Evolutionary conservation across 2,329 filamentous ascomycete genomes (phyloP).

Genomic region (Aspergillus sp.): DNA sequence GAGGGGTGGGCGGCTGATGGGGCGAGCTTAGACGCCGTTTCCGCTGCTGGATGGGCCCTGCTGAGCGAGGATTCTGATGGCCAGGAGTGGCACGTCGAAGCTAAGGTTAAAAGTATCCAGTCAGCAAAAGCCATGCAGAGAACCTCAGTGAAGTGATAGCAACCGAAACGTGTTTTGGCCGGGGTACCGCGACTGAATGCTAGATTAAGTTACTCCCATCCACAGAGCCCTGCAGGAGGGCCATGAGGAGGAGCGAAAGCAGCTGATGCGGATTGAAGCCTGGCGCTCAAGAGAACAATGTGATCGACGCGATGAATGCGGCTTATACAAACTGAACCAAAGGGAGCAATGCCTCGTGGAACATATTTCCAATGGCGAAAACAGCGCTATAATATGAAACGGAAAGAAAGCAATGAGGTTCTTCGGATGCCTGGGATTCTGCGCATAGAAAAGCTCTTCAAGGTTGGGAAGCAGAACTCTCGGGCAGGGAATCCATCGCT

Average conservation of each 20-base stretch:
- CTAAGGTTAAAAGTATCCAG: constrained; percentile 8
- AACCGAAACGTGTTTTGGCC: background rate
- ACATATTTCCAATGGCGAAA: background rate
- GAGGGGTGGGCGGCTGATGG: constrained; percentile 45
- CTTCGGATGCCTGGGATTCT: background rate
- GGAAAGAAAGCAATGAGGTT: background rate
- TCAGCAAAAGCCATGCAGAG: constrained; percentile 4
- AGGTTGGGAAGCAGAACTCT: background rate
- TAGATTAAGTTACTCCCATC: background rate
- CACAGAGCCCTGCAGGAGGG: background rate
- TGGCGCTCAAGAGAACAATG: no score
- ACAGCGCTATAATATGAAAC: background rate
- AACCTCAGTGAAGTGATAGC: background rate
- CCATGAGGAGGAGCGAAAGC: background rate
- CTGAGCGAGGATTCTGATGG: constrained; percentile 22
- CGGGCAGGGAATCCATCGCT: background rate
- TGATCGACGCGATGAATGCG: background rate
- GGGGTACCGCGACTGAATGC: background rate
- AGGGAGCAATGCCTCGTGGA: background rate
- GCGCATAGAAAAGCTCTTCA: background rate
- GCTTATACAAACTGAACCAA: background rate
- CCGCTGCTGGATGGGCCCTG: constrained; percentile 18
- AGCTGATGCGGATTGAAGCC: no score
- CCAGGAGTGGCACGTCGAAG: constrained; percentile 23
- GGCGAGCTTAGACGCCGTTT: constrained; percentile 47